phyloP scores from a whole-genome alignment of 2,329 filamentous ascomycete genomes.

The Diplodia seriata region DNA sequence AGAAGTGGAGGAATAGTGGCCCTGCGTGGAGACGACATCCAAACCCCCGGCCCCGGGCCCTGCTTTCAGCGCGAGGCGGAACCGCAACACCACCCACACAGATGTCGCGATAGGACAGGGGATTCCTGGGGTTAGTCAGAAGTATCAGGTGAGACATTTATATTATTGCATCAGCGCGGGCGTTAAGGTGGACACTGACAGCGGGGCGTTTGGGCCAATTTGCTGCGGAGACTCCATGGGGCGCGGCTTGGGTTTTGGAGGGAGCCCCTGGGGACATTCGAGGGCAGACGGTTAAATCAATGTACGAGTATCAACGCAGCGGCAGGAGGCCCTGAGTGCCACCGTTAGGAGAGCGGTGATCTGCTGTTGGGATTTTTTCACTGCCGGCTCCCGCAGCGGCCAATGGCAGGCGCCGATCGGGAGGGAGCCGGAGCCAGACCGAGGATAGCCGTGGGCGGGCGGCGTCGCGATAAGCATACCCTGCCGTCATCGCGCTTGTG shows the following conservation, averaged over 20 bases:
- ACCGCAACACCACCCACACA: slow-evolving; percentile 18
- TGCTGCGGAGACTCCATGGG: slow-evolving; percentile 30
- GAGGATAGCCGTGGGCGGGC: not conserved
- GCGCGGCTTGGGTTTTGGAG: slow-evolving; percentile 17
- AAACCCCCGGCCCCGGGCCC: not conserved
- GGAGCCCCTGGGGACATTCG: slow-evolving; percentile 9
- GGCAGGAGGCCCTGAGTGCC: not conserved
- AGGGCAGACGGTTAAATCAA: slow-evolving; percentile 25
- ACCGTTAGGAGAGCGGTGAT: not conserved
- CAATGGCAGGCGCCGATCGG: not conserved
- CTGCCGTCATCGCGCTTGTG: slow-evolving; percentile 19
- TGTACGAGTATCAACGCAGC: slow-evolving; percentile 20
- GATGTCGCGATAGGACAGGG: slow-evolving; percentile 24
- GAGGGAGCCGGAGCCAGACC: not conserved
- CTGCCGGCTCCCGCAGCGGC: not conserved
- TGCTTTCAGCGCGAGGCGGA: not conserved
- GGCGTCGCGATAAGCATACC: slow-evolving; percentile 24
- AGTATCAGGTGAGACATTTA: slow-evolving; percentile 28
- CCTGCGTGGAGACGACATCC: slow-evolving; percentile 17
- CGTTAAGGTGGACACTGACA: slow-evolving; percentile 29
- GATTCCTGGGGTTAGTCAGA: slow-evolving; percentile 11
- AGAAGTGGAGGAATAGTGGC: slow-evolving; percentile 53
- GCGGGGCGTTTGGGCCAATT: slow-evolving; percentile 29
- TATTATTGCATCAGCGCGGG: slow-evolving; percentile 31
- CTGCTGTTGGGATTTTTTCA: slow-evolving; percentile 15